A percentile compares a stretch with the other conserved stretches of the same genome.
phyloP scores from a whole-genome alignment of 2,329 filamentous ascomycete genomes.

The Fusarium graminum region DNA sequence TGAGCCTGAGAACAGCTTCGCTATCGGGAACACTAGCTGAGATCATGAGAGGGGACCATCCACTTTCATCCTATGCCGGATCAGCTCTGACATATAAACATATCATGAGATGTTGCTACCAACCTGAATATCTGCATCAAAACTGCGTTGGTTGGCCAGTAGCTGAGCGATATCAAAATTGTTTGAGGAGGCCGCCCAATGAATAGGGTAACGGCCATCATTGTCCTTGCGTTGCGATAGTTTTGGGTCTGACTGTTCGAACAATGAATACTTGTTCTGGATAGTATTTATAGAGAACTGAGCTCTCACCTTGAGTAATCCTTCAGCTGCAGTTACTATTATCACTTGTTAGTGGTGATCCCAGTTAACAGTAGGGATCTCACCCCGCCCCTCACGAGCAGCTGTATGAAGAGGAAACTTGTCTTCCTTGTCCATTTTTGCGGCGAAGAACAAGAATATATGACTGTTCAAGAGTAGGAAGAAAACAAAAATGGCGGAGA shows the following conservation, averaged over 20 bases:
- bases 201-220: conserved; percentile 89
- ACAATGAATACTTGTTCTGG: neutral
- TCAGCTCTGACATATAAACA: neutral
- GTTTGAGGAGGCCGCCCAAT: conserved; percentile 94
- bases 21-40: conserved; percentile 79
- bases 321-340: conserved; percentile 77
- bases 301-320: conserved; percentile 55
- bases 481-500: neutral
- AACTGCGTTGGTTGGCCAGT: conserved; percentile 76
- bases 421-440: conserved; percentile 56
- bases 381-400: conserved; percentile 86
- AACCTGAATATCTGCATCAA: conserved; percentile 87
- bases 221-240: conserved; percentile 80
- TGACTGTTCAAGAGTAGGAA: neutral
- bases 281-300: neutral
- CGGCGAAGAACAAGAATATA: neutral
- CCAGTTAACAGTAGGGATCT: conserved; percentile 44
- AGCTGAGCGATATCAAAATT: conserved; percentile 79
- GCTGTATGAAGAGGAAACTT: conserved; percentile 91
- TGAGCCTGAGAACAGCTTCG: conserved; percentile 74
- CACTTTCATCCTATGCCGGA: conserved; percentile 73
- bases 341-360: conserved; percentile 26
- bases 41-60: conserved; percentile 90
- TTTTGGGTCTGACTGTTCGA: conserved; percentile 79
- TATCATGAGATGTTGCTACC: neutral